Evolutionary conservation across 192 early-diverging fungal species (phyloP), one percentile per base, ranked within the genome.

Genomic region (Backusella macrospora): DNA sequence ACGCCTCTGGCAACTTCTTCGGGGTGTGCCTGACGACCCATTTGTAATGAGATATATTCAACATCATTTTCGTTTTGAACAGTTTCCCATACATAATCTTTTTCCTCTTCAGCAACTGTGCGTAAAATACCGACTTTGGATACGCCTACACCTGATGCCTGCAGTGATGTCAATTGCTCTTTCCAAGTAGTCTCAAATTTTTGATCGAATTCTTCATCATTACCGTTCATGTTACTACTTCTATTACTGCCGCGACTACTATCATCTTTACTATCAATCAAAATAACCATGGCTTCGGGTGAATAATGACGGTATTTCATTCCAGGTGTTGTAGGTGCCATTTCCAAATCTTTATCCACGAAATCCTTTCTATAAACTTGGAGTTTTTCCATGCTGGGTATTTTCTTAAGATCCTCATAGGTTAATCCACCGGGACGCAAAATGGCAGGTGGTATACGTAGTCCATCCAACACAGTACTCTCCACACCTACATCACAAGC

Each of bases 261-360:
- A 38, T 48, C 45, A 6, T 46, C 7, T 26, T 43, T 46, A 38
- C 65, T 62, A 44, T 88, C 91, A 75, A 96, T 87, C 26, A 98
- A 63, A 10, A 96, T 82, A 23, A 98, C 96, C 47, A 90, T 86
- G 3, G 94, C 94, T 26, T 92, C 87, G 7, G 98, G 98, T 23
- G 94, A 93, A 76, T 99, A 99, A 82, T 99, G 98, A 6, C 96
- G 82, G 79, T 99, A 99, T 80, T 99, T 99, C 98, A 99, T 99
- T 13, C 98, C 98, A 23, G 98, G 98, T 18, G 98, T 97, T 0
- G 94, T 96, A 1, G 98, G 98, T 8, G 87, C 83, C 26, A 76
- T 75, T 67, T 98, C 96, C 76, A 95, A 78, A 34, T 79, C 84
- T 5, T 76, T 78, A 63, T 92, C 91, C 5, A 84, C 81, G 82